Conservation (phyloP, 441 rosid genomes). For the Jatropha multifida region DNA sequence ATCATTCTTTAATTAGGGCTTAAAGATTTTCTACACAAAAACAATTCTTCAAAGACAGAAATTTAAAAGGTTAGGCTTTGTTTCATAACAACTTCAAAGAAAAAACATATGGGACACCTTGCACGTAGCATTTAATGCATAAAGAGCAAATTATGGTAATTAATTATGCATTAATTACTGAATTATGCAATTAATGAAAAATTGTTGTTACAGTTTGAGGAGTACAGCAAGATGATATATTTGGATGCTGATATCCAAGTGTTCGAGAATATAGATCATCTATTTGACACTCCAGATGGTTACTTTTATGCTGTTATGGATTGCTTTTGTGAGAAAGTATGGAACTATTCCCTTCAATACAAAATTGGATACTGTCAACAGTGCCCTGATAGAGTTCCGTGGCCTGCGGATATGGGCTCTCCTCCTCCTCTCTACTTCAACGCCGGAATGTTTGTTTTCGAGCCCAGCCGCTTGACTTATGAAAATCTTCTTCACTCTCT, state of each 20-base stretch:
- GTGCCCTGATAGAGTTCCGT: slow-evolving; percentile 54
- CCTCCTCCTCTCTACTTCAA: slow-evolving; percentile 69
- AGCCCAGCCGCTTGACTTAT: slow-evolving; percentile 49
- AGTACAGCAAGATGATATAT: slow-evolving; percentile 71
- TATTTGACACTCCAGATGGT: slow-evolving; percentile 53
- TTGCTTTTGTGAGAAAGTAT: slow-evolving; percentile 74
- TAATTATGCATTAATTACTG: too few species aligned
- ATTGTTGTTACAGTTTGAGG: slow-evolving; percentile 51
- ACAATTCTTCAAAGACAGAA: too few species aligned
- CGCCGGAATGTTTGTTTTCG: slow-evolving; percentile 74
- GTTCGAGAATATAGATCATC: slow-evolving; percentile 64
- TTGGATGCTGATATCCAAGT: slow-evolving; percentile 83
- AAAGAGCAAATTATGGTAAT: too few species aligned
- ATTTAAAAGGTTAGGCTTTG: too few species aligned
- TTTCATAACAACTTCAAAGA: too few species aligned
- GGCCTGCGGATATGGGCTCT: slow-evolving; percentile 59
- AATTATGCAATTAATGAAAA: too few species aligned
- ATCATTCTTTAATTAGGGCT: too few species aligned
- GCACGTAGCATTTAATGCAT: neutral
- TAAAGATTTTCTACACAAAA: too few species aligned
- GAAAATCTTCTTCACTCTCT: slow-evolving; percentile 43
- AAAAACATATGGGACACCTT: neutral
- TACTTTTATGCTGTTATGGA: slow-evolving; percentile 65
- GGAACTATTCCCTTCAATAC: slow-evolving; percentile 64
- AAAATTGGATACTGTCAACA: slow-evolving; percentile 70